These are phyloP conservation scores for Ilyonectria mors-panacis DNA, from an alignment of 2,329 filamentous ascomycete species.

Conservation along the genomic window DNA sequence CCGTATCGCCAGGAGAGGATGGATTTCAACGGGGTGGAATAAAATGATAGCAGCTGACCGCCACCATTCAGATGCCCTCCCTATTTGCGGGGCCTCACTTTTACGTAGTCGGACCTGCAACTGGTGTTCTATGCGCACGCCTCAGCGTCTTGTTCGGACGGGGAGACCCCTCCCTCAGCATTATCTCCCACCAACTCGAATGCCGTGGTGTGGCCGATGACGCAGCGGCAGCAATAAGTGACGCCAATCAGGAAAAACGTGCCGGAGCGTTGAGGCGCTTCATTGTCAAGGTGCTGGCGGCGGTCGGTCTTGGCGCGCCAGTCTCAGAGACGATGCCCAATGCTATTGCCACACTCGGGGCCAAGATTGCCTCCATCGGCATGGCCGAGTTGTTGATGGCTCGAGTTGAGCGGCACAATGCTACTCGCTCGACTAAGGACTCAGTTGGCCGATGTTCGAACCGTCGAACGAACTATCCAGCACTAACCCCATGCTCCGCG, in stretches of 20 bases:
- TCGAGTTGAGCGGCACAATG: slow-evolving; percentile 7
- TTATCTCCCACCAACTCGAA: not conserved
- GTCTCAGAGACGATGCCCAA: not conserved
- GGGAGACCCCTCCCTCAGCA: not conserved
- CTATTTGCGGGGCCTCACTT: slow-evolving; percentile 5
- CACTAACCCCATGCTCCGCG: slow-evolving; percentile 16
- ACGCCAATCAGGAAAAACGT: not conserved
- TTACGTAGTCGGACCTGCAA: not conserved
- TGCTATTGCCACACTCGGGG: not conserved
- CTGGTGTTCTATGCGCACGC: not conserved
- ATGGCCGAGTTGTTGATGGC: slow-evolving; percentile 16
- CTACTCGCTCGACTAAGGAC: slow-evolving; percentile 7
- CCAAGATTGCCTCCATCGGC: slow-evolving; percentile 20
- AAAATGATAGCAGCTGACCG: slow-evolving; percentile 1
- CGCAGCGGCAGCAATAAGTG: not conserved
- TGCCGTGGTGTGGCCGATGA: slow-evolving; percentile 12
- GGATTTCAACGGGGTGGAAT: not conserved
- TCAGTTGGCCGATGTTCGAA: no score
- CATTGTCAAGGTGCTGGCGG: slow-evolving; percentile 4
- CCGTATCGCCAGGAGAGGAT: slow-evolving; percentile 4
- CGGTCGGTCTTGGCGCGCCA: slow-evolving; percentile 6
- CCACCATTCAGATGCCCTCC: not conserved
- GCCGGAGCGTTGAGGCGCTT: slow-evolving; percentile 2
- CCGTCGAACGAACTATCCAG: not conserved
- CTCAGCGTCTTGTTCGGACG: not conserved